Conservation (phyloP, 345 rosid genomes). For the Syzygium aromaticum region DNA sequence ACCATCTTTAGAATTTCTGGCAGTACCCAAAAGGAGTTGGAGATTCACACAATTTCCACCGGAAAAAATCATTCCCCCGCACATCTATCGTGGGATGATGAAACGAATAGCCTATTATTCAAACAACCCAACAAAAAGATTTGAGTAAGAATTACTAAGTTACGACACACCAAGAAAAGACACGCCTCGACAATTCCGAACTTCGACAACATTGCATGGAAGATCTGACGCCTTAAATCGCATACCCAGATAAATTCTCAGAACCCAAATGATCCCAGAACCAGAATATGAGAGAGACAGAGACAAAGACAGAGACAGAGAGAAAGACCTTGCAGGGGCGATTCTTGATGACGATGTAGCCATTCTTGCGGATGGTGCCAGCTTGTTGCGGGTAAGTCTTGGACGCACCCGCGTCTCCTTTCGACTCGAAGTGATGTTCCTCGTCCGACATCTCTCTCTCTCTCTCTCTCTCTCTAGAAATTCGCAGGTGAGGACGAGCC, state of each 20-base stretch:
- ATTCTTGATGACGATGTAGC: slow-evolving; percentile 46
- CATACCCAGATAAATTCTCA: background rate
- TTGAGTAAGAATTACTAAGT: background rate
- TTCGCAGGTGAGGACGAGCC: background rate
- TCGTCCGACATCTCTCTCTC: slow-evolving; percentile 44
- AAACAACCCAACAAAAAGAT: background rate
- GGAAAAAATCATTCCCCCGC: background rate
- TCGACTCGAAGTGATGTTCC: slow-evolving; percentile 54
- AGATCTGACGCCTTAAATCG: background rate
- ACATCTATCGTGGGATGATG: background rate
- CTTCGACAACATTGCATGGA: background rate
- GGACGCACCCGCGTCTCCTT: slow-evolving; percentile 61
- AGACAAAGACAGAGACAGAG: background rate
- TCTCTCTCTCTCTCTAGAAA: background rate
- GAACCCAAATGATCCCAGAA: background rate
- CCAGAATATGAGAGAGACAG: background rate
- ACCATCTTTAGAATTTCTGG: background rate
- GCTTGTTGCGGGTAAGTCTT: slow-evolving; percentile 64
- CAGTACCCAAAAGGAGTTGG: background rate
- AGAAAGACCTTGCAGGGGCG: slow-evolving; percentile 54
- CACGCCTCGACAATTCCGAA: background rate
- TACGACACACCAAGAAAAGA: background rate
- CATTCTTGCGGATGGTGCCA: slow-evolving; percentile 53
- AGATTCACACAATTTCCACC: background rate
- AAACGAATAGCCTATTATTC: background rate